A percentile compares a stretch with the other conserved stretches of the same genome.
Evolutionary conservation across 352 stramenopile species (phyloP).

Genomic region (Elongisporangium undulatum): DNA sequence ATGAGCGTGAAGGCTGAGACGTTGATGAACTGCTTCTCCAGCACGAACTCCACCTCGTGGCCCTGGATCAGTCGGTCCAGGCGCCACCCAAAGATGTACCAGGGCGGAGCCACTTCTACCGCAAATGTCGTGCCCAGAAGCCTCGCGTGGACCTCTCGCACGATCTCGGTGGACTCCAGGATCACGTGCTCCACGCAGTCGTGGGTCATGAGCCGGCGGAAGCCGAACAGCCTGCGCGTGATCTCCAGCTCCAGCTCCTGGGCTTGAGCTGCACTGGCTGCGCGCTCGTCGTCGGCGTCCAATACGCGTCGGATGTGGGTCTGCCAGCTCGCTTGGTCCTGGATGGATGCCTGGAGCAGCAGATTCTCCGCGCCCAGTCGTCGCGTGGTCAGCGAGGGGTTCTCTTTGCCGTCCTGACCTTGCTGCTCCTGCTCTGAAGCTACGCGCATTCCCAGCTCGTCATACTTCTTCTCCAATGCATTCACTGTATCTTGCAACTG

Average conservation of each 20-base stretch:
- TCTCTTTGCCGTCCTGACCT: slow-evolving; percentile 1
- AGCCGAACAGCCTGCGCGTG: slow-evolving; percentile 19
- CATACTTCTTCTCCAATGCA: slow-evolving; percentile 28
- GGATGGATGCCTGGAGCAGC: slow-evolving; percentile 16
- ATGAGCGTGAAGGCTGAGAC: slow-evolving; percentile 31
- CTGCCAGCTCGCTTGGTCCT: slow-evolving; percentile 20
- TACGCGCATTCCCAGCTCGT: slow-evolving; percentile 17
- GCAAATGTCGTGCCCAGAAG: slow-evolving; percentile 6
- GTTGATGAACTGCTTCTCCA: slow-evolving; percentile 34
- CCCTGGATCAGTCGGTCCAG: slow-evolving; percentile 27
- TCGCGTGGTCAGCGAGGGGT: slow-evolving; percentile 12
- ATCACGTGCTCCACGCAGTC: slow-evolving; percentile 22
- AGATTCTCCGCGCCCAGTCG: slow-evolving; percentile 36
- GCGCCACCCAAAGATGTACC: slow-evolving; percentile 46
- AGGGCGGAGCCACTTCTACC: slow-evolving; percentile 2
- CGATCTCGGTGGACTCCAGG: slow-evolving; percentile 15
- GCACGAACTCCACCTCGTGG: slow-evolving; percentile 41
- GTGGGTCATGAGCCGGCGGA: slow-evolving; percentile 14
- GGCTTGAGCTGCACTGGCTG: slow-evolving; percentile 10
- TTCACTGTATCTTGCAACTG: slow-evolving; percentile 16
- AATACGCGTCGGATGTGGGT: slow-evolving; percentile 22
- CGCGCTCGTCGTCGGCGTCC: slow-evolving; percentile 8
- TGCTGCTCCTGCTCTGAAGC: slow-evolving; percentile 2
- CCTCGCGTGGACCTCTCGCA: slow-evolving; percentile 13
- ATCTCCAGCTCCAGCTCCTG: slow-evolving; percentile 17